A percentile compares a stretch with the other conserved stretches of the same genome.
These are phyloP conservation scores for Phytophthora hibernalis DNA, from an alignment of 352 stramenopile species.

Conservation along the genomic window DNA sequence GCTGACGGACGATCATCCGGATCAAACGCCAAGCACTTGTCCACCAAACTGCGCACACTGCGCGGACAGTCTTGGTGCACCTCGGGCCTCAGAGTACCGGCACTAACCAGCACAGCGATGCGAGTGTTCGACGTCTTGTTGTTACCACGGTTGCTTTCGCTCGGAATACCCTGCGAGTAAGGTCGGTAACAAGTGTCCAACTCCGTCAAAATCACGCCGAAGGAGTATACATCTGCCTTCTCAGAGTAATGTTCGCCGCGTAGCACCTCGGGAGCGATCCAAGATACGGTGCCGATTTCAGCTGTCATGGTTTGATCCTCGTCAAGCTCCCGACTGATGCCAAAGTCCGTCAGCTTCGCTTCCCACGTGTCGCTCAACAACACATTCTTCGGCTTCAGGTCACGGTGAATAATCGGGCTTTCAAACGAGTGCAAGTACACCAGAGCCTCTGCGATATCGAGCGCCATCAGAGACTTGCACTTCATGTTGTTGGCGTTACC, in stretches of 20 bases:
- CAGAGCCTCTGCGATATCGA: constrained; percentile 52
- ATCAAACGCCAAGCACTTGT: constrained; percentile 60
- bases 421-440: constrained; percentile 57
- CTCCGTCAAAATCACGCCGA: constrained; percentile 67
- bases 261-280: constrained; percentile 78
- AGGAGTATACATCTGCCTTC: constrained; percentile 80
- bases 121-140: constrained; percentile 49
- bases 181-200: constrained; percentile 52
- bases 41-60: constrained; percentile 51
- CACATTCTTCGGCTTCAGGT: constrained; percentile 66
- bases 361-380: constrained; percentile 51
- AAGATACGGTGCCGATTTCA: constrained; percentile 63
- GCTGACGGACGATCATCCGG: constrained; percentile 64
- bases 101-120: constrained; percentile 65
- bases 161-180: constrained; percentile 32
- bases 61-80: constrained; percentile 60
- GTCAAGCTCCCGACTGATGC: constrained; percentile 47
- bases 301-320: constrained; percentile 55
- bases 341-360: constrained; percentile 68
- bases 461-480: constrained; percentile 51
- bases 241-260: constrained; percentile 65
- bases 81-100: constrained; percentile 51
- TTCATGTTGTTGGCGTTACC: constrained; percentile 25
- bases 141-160: constrained; percentile 33
- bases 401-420: constrained; percentile 61